Percentiles rank a stretch among this genome's conserved stretches.
Evolutionary conservation across 805 yeast genomes (phyloP).

Genomic region (Nakazawaea laoshanensis): DNA sequence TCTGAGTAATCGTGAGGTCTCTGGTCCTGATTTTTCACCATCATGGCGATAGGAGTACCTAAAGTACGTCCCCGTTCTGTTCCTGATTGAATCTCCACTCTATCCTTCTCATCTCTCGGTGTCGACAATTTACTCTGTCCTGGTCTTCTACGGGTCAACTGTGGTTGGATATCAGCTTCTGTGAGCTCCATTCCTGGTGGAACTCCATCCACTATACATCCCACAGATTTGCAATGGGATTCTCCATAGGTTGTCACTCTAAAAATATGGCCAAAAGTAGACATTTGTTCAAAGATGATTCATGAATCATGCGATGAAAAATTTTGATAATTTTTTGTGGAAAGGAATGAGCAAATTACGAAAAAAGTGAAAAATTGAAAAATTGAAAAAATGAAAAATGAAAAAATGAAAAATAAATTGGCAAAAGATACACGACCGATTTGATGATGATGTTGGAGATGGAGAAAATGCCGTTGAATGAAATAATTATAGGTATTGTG

Average conservation of each 20-base stretch:
- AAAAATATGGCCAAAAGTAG: slow-evolving; percentile 59
- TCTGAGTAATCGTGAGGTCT: slow-evolving; percentile 94
- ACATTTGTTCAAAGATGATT: slow-evolving; percentile 51
- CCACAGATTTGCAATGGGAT: slow-evolving; percentile 95
- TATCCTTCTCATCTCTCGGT: slow-evolving; percentile 93
- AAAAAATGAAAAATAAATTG: no score
- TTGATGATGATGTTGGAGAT: no score
- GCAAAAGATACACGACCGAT: neutral
- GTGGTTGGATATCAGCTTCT: slow-evolving; percentile 91
- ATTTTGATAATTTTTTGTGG: no score
- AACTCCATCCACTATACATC: slow-evolving; percentile 96
- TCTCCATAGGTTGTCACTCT: slow-evolving; percentile 95
- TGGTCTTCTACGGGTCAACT: slow-evolving; percentile 93
- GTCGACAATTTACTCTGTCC: slow-evolving; percentile 91
- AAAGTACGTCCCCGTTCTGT: slow-evolving; percentile 84
- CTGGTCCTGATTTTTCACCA: slow-evolving; percentile 90
- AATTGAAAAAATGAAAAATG: no score
- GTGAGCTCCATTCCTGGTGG: slow-evolving; percentile 89
- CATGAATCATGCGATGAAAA: no score
- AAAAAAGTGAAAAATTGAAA: no score
- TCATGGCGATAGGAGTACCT: slow-evolving; percentile 94
- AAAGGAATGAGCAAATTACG: no score
- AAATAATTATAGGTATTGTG: no score
- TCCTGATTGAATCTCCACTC: slow-evolving; percentile 89
- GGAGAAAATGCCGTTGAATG: no score